Evolutionary conservation across 495 filamentous ascomycete genomes (phyloP).

Genomic region (Lindgomyces ingoldianus): DNA sequence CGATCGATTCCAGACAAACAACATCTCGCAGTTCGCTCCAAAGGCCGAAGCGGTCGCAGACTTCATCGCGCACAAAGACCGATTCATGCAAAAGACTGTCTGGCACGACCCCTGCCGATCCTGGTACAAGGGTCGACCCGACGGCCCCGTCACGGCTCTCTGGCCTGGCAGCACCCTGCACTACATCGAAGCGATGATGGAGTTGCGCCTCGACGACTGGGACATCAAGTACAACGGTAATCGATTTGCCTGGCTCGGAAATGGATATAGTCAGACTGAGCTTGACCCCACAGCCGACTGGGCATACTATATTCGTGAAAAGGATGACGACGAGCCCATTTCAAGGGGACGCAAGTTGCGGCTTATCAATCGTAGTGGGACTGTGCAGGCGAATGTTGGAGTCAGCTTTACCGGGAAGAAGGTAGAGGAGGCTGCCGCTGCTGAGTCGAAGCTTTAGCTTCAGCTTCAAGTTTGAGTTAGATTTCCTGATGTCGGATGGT

Average conservation of each 20-base stretch:
- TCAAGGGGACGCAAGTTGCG: constrained; percentile 38
- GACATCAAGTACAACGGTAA: constrained; percentile 51
- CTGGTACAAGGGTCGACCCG: constrained; percentile 55
- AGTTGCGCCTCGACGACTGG: constrained; percentile 55
- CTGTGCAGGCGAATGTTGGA: constrained; percentile 11
- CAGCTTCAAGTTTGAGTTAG: neutral
- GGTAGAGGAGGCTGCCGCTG: neutral
- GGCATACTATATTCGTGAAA: constrained; percentile 48
- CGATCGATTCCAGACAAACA: constrained; percentile 47
- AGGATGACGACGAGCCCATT: constrained; percentile 45
- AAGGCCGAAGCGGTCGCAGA: constrained; percentile 48
- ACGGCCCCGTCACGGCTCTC: constrained; percentile 42
- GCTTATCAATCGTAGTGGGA: constrained; percentile 41
- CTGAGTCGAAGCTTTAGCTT: neutral
- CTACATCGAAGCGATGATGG: constrained; percentile 54
- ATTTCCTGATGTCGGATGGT: neutral
- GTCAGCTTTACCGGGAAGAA: constrained; percentile 27
- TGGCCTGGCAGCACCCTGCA: constrained; percentile 46
- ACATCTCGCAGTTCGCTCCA: constrained; percentile 42
- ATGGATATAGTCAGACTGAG: constrained; percentile 45
- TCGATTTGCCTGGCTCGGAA: constrained; percentile 53
- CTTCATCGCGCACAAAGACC: constrained; percentile 52
- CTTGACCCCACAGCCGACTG: constrained; percentile 43
- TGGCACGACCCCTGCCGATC: constrained; percentile 54
- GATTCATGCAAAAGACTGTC: constrained; percentile 53